Base-by-base conservation (phyloP, 1,284 basidiomycete species). In the Trametes polyzona region DNA sequence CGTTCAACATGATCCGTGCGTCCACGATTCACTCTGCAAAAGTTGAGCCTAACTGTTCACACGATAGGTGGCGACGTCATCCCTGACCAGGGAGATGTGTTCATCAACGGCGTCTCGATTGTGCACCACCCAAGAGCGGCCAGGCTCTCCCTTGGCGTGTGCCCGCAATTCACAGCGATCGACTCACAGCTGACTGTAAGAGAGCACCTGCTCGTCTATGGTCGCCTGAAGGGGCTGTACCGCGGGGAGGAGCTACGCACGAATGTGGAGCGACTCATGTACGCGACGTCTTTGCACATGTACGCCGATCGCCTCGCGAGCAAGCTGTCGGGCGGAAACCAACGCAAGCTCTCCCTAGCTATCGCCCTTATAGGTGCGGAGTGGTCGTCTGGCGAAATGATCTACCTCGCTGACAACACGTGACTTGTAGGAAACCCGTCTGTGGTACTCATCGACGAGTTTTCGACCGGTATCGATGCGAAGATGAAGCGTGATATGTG, bases 401-500 rank as follows among this genome's bases (percentile, higher is more conserved):
- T 12, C 0, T 16, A 19, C n/a, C n/a, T n/a, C n/a, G n/a, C n/a
- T n/a, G n/a, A n/a, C n/a, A n/a, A n/a, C n/a, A n/a, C n/a, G n/a
- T n/a, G n/a, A n/a, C 9, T 26, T 23, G 8, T 59, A 86, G 86
- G 90, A 3, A 92, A 93, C 66, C 88, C 90, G 0, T 75, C 86
- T 1, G 90, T 93, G 9, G 74, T 93, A 3, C 78, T 93, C 36
- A 90, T 94, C 41, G 92, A 94, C 65, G 90, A 93, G 69, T 92
- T 92, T 68, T 90, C 87, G 2, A 91, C 88, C 1, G 92, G 92
- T 4, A 85, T 93, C 23, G 92, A 93, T 69, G 87, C 90, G 3
- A 90, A 86, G 72, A 91, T 87, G 78, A 93, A 92, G 72, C 78
- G 91, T 40, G 88, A 92, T 23, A 90, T 93, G 80, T 93, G 91